Evolutionary conservation across 257 asterid species (phyloP), one percentile per base, ranked within the genome.

Genomic region (Verbascum thapsus): DNA sequence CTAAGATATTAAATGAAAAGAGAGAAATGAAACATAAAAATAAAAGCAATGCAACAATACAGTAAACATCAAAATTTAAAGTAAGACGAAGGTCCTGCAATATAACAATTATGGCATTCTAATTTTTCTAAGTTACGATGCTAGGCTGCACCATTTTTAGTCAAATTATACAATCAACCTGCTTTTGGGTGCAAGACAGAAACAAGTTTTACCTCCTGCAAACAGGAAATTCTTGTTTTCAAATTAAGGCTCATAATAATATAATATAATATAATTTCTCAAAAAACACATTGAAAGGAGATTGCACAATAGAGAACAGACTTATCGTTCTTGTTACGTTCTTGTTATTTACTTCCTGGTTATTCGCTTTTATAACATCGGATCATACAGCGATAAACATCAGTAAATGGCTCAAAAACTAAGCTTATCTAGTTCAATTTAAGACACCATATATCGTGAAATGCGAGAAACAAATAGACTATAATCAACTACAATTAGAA

Each of bases 1-100:
- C 18, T 10, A 53, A 18, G 61, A 74, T 19, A 55, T n/a, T 9
- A 37, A 64, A 50, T n/a, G 40, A 47, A 20, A 52, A 52, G 41
- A 41, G 30, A 15, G 1, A n/a, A 44, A n/a, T n/a, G 16, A 58
- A 26, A 26, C 32, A 26, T 26, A 26, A 26, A n/a, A 11, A 15
- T 7, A 13, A 32, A 62, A 15, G 18, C 20, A 45, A 45, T 8
- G 17, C 10, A 30, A 13, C 13, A 6, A 6, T 15, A 49, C 0
- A 17, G 49, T 1, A 22, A 58, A 17, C 56, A 61, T 6, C 32
- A 10, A 23, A n/a, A 20, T 55, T 26, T 59, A 59, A 16, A 43
- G 54, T 44, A 60, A 20, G 49, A 57, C 5, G 20, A 41, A 58
- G 20, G 20, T 58, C 13, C 40, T 10, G 53, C 53, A 22, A 2